Evolutionary conservation across 2,329 filamentous ascomycete species (phyloP).

Genomic region (Xylariales sp.): DNA sequence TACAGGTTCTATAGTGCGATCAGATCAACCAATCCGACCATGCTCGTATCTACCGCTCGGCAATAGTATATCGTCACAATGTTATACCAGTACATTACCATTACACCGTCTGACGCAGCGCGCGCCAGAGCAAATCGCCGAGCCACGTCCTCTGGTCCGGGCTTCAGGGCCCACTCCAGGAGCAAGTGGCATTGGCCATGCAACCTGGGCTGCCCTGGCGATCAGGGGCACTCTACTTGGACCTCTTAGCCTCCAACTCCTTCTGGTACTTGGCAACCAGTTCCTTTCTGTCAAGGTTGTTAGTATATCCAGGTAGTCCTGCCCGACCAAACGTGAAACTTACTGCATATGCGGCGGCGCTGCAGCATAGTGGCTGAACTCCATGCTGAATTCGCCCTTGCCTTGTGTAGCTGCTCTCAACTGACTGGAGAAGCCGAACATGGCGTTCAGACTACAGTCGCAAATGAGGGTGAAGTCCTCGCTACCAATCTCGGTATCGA

Average conservation of each 20-base stretch:
- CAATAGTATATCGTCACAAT: slow-evolving; percentile 4
- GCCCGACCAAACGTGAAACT: slow-evolving; percentile 37
- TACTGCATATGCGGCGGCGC: slow-evolving; percentile 87
- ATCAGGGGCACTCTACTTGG: slow-evolving; percentile 35
- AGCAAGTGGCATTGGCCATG: background rate
- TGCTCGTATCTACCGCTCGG: slow-evolving; percentile 4
- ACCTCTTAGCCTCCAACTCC: slow-evolving; percentile 53
- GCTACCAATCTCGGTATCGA: slow-evolving; percentile 87
- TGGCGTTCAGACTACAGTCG: slow-evolving; percentile 90
- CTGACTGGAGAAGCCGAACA: slow-evolving; percentile 96
- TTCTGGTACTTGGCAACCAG: slow-evolving; percentile 55
- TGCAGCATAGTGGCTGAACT: slow-evolving; percentile 92
- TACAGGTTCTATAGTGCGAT: slow-evolving; percentile 4
- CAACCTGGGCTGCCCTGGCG: background rate
- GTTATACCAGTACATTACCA: slow-evolving; percentile 5
- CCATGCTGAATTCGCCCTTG: slow-evolving; percentile 98
- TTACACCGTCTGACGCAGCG: background rate
- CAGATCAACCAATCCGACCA: background rate
- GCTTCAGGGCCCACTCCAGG: too few species aligned
- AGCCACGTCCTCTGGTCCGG: background rate
- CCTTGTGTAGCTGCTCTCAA: slow-evolving; percentile 91
- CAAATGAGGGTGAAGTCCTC: slow-evolving; percentile 93
- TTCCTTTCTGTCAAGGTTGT: slow-evolving; percentile 45
- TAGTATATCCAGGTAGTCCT: slow-evolving; percentile 13
- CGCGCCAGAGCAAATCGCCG: background rate